A percentile compares a stretch with the other conserved stretches of the same genome.
phyloP scores from a whole-genome alignment of 495 filamentous ascomycete genomes.

The Penicillium samsonianum region DNA sequence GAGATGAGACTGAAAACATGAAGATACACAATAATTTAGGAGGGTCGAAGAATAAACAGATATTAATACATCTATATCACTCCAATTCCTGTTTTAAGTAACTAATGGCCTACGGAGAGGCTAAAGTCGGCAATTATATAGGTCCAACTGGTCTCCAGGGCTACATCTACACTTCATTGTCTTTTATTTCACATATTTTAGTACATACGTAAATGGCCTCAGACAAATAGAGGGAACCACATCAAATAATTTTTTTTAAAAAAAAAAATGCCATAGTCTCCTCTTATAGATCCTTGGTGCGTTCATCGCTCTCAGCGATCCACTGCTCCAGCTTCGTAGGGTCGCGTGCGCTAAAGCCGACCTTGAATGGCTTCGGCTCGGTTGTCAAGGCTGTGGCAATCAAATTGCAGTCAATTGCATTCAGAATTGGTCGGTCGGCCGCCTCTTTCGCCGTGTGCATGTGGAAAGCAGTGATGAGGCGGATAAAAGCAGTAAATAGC shows the following conservation, averaged over 20 bases:
- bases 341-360: slow-evolving; percentile 53
- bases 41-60: not conserved
- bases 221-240: not conserved
- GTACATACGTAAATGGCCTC: not conserved
- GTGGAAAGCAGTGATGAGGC: slow-evolving; percentile 67
- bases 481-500: slow-evolving; percentile 65
- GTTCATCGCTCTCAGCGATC: slow-evolving; percentile 58
- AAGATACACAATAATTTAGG: not conserved
- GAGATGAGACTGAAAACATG: not conserved
- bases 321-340: slow-evolving; percentile 45
- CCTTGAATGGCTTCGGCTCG: slow-evolving; percentile 71
- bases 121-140: too few species aligned
- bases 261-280: not conserved
- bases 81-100: too few species aligned
- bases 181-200: not conserved
- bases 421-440: slow-evolving; percentile 54
- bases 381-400: slow-evolving; percentile 66
- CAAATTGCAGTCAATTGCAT: slow-evolving; percentile 63
- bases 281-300: slow-evolving; percentile 54
- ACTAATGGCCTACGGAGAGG: not conserved
- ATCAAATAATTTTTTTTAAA: not conserved
- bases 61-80: too few species aligned
- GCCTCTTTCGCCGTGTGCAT: slow-evolving; percentile 44
- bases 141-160: too few species aligned
- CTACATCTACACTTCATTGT: not conserved